Base-by-base conservation (phyloP, 495 filamentous ascomycete species). In the Aspergillus biplanus region DNA sequence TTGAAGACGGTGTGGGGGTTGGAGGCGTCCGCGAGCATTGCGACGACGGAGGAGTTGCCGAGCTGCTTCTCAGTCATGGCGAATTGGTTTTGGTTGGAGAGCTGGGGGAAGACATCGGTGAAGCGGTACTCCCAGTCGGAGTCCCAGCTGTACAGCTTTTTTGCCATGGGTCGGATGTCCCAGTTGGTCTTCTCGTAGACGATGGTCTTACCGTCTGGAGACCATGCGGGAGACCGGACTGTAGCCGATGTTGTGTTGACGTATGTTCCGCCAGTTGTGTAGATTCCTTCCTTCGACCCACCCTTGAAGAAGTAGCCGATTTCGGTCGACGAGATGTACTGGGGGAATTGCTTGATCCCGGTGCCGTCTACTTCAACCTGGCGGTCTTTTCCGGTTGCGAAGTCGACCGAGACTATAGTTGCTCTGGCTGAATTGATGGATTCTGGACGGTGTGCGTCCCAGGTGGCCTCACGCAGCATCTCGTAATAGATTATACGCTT, bases 121-220 rank as follows among this genome's bases (percentile, higher is more conserved):
- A 74, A 76, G 8, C 70, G 71, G 54, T 76, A 76, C 3, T 74
- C 73, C 73, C 73, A 76, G 21, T 73, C 69, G 2, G 18, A 13
- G 42, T 76, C 69, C 65, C 66, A 76, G 63, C 66, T 69, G 44
- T 68, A 76, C 7, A 76, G 67, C 52, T 68, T 56, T 59, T 73
- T 72, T 5, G 66, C 62, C 34, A 67, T 62, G 2, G 71, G 69
- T 12, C 73, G 73, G 8, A 68, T 37, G 11, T 55, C 53, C 68
- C 71, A 73, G 13, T 7, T 50, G 1, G 55, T 65, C 58, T 73
- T 73, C 54, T 75, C 73, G 48, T 73, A 75, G 7, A 75, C 64
- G 4, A 75, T 59, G 4, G 61, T 34, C 34, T 68, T 72, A 33
- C 71, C 71, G 39, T 75, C 64, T 1, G 65, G 63, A 5, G 73